phyloP scores from a whole-genome alignment of 2,329 filamentous ascomycete genomes.

The Sarocladiaceae sp. region DNA sequence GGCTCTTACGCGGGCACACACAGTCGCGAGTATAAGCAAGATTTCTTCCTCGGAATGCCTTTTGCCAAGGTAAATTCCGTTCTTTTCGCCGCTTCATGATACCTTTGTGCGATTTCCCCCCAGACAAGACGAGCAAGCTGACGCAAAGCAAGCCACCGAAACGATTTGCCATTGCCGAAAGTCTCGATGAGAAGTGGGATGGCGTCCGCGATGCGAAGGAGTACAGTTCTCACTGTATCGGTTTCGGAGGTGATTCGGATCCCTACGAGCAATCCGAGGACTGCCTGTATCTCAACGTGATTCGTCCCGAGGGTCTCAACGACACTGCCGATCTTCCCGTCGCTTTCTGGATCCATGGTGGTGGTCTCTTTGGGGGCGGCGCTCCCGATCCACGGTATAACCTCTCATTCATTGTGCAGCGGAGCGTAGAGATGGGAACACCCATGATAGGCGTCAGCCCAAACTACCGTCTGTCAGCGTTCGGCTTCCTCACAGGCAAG shows the following conservation, averaged over 20 bases:
- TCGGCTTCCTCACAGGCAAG: constrained; percentile 45
- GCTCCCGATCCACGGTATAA: constrained; percentile 30
- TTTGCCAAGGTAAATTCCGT: not conserved
- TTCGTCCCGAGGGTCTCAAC: constrained; percentile 26
- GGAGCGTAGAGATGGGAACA: constrained; percentile 37
- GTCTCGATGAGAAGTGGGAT: constrained; percentile 31
- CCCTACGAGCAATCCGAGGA: constrained; percentile 38
- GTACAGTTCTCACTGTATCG: constrained; percentile 40
- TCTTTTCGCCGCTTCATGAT: not conserved
- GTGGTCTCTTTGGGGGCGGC: constrained; percentile 35
- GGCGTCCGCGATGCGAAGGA: constrained; percentile 31
- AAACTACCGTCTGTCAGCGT: constrained; percentile 47
- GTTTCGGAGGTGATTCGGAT: constrained; percentile 33
- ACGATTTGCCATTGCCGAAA: constrained; percentile 30
- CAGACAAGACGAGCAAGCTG: no score
- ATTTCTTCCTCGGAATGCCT: constrained; percentile 3
- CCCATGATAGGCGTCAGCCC: constrained; percentile 36
- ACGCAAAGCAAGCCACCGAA: no score
- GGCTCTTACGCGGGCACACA: constrained; percentile 49
- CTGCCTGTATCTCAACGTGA: constrained; percentile 37
- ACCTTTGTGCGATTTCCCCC: no score
- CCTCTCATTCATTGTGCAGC: constrained; percentile 49
- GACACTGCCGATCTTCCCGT: constrained; percentile 43
- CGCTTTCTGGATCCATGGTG: constrained; percentile 52
- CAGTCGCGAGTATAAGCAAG: constrained; percentile 46